Percentiles rank a stretch among this genome's conserved stretches.
Evolutionary conservation across 73 alveolate genomes (phyloP).

Genomic region (Effrenium voratum): DNA sequence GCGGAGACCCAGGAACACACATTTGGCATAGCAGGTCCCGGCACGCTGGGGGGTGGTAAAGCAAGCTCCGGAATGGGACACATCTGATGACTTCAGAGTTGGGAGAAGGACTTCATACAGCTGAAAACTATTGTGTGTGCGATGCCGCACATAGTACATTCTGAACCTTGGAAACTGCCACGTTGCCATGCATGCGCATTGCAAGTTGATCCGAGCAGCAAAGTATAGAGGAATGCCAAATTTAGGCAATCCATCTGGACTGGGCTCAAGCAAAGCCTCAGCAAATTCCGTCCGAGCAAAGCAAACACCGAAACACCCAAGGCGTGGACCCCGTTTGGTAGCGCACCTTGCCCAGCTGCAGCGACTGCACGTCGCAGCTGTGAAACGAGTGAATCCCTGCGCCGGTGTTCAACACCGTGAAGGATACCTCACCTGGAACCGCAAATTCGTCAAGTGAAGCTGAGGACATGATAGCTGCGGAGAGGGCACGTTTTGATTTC

Average conservation of each 20-base stretch:
- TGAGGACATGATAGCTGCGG: neutral
- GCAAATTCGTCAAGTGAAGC: neutral
- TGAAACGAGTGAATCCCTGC: slow-evolving; percentile 75
- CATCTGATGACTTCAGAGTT: neutral
- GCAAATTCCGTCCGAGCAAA: neutral
- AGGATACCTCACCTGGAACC: slow-evolving; percentile 30
- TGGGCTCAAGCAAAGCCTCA: slow-evolving; percentile 45
- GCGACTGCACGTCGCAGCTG: slow-evolving; percentile 21
- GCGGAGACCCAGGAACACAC: slow-evolving; percentile 42
- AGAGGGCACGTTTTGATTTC: neutral
- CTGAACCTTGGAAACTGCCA: neutral
- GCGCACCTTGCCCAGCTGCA: slow-evolving; percentile 59
- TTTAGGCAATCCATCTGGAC: slow-evolving; percentile 45
- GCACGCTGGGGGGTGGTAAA: slow-evolving; percentile 66
- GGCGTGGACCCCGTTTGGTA: slow-evolving; percentile 37
- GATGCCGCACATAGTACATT: slow-evolving; percentile 54
- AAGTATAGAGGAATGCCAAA: slow-evolving; percentile 37
- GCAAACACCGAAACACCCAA: neutral
- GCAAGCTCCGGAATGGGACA: neutral
- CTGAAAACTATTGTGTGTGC: slow-evolving; percentile 31
- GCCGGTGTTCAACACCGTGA: slow-evolving; percentile 36
- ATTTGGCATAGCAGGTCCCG: slow-evolving; percentile 71
- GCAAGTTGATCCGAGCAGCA: slow-evolving; percentile 25
- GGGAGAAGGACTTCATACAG: slow-evolving; percentile 75
- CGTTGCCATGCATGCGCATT: neutral